phyloP scores from a whole-genome alignment of 345 rosid genomes.

The Excoecaria cochinchinensis region DNA sequence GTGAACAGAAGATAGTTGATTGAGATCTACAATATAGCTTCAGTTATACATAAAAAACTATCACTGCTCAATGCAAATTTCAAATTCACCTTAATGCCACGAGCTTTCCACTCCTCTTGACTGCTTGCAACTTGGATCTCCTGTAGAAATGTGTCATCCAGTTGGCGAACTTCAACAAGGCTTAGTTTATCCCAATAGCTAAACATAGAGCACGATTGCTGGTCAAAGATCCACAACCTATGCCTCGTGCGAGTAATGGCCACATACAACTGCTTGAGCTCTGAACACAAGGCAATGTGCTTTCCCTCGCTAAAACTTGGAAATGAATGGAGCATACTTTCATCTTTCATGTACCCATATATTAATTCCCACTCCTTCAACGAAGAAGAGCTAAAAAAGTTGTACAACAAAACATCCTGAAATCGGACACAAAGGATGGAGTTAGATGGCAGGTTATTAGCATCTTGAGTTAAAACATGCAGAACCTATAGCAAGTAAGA shows the following conservation, averaged over 20 bases:
- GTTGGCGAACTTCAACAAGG: constrained; percentile 34
- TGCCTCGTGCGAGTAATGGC: constrained; percentile 58
- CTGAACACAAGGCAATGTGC: constrained; percentile 46
- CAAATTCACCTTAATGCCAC: constrained; percentile 41
- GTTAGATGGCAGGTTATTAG: not conserved
- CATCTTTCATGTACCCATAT: constrained; percentile 40
- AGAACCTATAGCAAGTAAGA: not conserved
- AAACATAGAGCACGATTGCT: constrained; percentile 29
- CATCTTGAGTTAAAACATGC: not conserved
- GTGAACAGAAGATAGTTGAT: not conserved
- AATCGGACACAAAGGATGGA: not conserved
- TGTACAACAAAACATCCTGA: constrained; percentile 50
- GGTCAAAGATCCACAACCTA: constrained; percentile 56
- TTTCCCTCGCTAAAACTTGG: constrained; percentile 37
- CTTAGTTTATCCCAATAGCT: constrained; percentile 32
- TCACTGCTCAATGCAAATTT: not conserved
- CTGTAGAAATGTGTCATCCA: constrained; percentile 36
- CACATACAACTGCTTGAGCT: constrained; percentile 48
- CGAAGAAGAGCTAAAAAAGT: constrained; percentile 51
- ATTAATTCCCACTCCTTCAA: constrained; percentile 47
- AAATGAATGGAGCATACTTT: constrained; percentile 27
- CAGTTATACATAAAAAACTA: no score
- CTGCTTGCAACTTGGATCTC: constrained; percentile 47
- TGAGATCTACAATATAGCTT: no score
- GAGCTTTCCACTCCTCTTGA: constrained; percentile 45